Evolutionary conservation across 2,329 filamentous ascomycete species (phyloP).

Genomic region (Trichoderma asperellum): DNA sequence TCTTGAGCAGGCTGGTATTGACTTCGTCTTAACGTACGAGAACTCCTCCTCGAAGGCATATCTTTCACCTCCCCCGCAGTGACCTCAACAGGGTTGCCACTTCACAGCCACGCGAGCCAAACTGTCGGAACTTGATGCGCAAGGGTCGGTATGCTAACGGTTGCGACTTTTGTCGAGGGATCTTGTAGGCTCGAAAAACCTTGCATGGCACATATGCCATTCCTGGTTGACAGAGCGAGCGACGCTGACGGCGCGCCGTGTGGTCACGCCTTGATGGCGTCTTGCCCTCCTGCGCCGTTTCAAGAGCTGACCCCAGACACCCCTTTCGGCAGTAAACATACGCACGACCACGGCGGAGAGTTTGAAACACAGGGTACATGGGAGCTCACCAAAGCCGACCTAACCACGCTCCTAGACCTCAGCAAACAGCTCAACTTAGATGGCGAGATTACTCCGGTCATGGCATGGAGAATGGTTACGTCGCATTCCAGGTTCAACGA

Average conservation of each 20-base stretch:
- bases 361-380: slow-evolving; percentile 67
- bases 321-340: slow-evolving; percentile 56
- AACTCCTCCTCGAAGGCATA: slow-evolving; percentile 64
- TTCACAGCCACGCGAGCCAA: slow-evolving; percentile 27
- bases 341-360: slow-evolving; percentile 38
- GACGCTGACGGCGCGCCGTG: slow-evolving; percentile 70
- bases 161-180: slow-evolving; percentile 43
- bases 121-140: slow-evolving; percentile 29
- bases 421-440: slow-evolving; percentile 82
- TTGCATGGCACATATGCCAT: slow-evolving; percentile 89
- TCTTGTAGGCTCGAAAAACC: slow-evolving; percentile 80
- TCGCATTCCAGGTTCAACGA: slow-evolving; percentile 70
- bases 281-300: slow-evolving; percentile 74
- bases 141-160: slow-evolving; percentile 49
- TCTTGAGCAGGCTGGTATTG: slow-evolving; percentile 82
- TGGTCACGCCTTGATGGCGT: slow-evolving; percentile 92
- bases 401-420: slow-evolving; percentile 81
- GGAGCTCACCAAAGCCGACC: slow-evolving; percentile 74
- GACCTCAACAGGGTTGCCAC: slow-evolving; percentile 31
- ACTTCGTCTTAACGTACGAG: slow-evolving; percentile 90
- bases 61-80: slow-evolving; percentile 65
- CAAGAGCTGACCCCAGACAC: slow-evolving; percentile 53
- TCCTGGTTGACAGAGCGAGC: slow-evolving; percentile 65
- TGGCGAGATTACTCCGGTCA: slow-evolving; percentile 91
- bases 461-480: slow-evolving; percentile 87